Evolutionary conservation across 768 basidiomycete genomes (phyloP), one percentile per base, ranked within the genome.

Genomic region (Lactarius psammicola): DNA sequence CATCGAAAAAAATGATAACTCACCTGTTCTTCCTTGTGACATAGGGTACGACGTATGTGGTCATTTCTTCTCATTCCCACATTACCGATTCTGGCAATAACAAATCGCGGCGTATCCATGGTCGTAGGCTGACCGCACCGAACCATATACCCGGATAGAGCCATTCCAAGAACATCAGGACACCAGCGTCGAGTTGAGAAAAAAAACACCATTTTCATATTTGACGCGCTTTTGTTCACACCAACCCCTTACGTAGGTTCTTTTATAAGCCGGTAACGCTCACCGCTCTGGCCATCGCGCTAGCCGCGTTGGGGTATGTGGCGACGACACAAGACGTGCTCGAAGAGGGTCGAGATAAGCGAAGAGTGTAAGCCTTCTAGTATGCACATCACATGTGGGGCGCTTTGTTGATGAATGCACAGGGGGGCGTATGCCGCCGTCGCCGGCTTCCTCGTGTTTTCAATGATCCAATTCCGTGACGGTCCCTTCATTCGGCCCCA

Each of bases 401-500:
- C 31, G 20, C 40, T 51, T 58, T 40, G 61, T 59, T 42, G 57
- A 57, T 17, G 56, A 53, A 28, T 62, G 49, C 56, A 33, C 72
- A 93, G 92, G 58, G 92, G 92, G 31, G 81, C 84, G 53, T 94
- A 92, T 69, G 92, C 92, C 60, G 82, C 88, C 13, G 80, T 89
- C 56, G 81, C 81, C 11, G 83, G 88, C 51, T 94, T 94, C 76
- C 81, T 94, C 64, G 75, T 85, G 67, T 94, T 93, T 76, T 90
- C 89, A 33, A 89, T 90, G 84, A 81, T 95, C 58, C 93, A 95
- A 71, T 94, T 94, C 72, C 87, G 92, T 65, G 92, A 95, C 74
- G 92, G 92, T 0, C 92, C 92, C 34, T 95, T 91, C 75, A 82
- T 94, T 73, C 86, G 92, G 42, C 92, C 92, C 0, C 92, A 95